These are phyloP conservation scores for Beauveria rudraprayagi DNA, from an alignment of 2,329 filamentous ascomycete species.

Conservation along the genomic window DNA sequence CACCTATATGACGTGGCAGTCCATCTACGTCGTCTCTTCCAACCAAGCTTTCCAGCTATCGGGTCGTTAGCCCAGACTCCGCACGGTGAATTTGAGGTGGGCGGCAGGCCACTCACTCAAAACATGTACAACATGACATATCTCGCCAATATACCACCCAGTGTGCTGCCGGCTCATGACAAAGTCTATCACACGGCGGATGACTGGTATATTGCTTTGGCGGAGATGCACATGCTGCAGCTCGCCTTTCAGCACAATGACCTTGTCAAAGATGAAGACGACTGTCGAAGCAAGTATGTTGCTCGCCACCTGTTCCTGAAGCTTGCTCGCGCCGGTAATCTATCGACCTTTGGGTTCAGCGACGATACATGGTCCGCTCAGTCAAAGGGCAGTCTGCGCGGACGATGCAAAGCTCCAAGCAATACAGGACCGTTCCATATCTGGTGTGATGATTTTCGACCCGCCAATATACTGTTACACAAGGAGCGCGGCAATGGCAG, in stretches of 20 bases:
- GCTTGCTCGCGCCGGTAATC: conserved; percentile 16
- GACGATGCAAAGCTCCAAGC: not conserved
- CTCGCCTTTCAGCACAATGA: conserved; percentile 30
- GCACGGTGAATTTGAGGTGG: conserved; percentile 17
- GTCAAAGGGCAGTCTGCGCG: not conserved
- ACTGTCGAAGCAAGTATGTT: conserved; percentile 28
- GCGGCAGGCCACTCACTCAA: conserved; percentile 28
- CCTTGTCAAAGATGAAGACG: conserved; percentile 22
- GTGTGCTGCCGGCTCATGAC: conserved; percentile 15
- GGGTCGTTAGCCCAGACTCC: not conserved
- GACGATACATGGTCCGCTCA: conserved; percentile 24
- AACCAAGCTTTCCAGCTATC: not conserved
- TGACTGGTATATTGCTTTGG: conserved; percentile 29
- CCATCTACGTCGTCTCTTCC: not conserved
- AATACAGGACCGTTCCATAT: conserved; percentile 18
- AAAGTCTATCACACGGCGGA: conserved; percentile 20
- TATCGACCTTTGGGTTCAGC: conserved; percentile 17
- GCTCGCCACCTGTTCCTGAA: conserved; percentile 25
- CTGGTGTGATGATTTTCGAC: conserved; percentile 25
- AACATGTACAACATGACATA: conserved; percentile 34
- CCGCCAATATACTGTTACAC: conserved; percentile 25
- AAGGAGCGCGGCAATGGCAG: conserved; percentile 15
- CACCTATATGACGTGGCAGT: not conserved
- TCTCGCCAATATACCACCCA: conserved; percentile 18
- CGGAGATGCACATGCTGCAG: conserved; percentile 29